Base-by-base conservation (phyloP, 257 asterid species). In the Solanum pennellii region DNA sequence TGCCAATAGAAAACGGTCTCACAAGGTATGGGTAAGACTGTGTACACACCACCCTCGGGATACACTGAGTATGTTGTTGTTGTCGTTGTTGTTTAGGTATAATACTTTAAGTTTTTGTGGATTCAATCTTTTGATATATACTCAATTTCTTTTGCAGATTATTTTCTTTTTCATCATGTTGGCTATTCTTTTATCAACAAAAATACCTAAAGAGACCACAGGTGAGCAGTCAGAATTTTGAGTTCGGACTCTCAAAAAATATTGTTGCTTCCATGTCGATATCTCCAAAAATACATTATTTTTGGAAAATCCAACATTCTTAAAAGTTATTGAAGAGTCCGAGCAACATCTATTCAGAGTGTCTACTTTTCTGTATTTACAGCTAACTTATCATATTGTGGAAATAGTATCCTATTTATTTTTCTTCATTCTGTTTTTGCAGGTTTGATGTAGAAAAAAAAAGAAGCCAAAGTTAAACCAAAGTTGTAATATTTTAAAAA, bases 151-250 rank as follows among this genome's bases (percentile, higher is more conserved):
- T 25, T 47, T 94, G 92, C 93, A 96, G 98, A 87, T 94, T 89
- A 92, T 82, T 59, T 20, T 93, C 90, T 42, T 95, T 84, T 88
- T 94, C 87, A 76, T 93, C 92, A 86, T 94, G 83, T 76, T 95
- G 77, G 95, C 94, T 85, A 91, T 93, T 77, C 27, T 18, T 45
- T 27, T 73, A 33, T 72, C 47, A 31, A 75, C 83, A 75, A 41
- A 39, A 75, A 75, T n/a, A 41, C 23, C 59, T 75, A 7, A 75
- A 25, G 47, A 39, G 56, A 75, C 0, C 59, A 39, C 3, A 41
- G 59, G 83, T 75, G 52, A 7, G 83, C 4, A 13, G 8, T 42
- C 56, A 75, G 56, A 75, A 73, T 73, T 27, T n/a, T n/a, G 16
- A 65, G 33, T 6, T n/a, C 4, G 1, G 35, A 65, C 18, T 65